Evolutionary conservation across 1,139 yeast genomes (phyloP), one percentile per base, ranked within the genome.

Genomic region (Protomyces pachydermus): DNA sequence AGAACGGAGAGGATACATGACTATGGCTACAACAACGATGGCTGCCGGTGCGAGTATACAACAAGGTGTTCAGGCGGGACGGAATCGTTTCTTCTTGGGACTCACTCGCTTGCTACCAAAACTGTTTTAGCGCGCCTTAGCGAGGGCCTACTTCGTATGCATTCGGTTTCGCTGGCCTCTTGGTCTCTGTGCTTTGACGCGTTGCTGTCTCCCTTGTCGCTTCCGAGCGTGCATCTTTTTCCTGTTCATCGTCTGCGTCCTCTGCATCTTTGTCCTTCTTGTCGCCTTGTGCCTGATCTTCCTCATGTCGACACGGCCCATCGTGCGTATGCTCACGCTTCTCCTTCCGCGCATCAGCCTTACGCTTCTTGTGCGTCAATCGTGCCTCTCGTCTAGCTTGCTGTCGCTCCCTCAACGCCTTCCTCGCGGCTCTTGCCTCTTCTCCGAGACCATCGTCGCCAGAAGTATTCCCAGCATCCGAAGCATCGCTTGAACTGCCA

Each of bases 1-100:
- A 66, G 87, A 88, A 32, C 48, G 69, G 37, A 60, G 68, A 8
- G 56, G 54, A 6, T 66, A 52, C 20, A 16, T 56, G 2, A 51
- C 68, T 18, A 50, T 38, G 61, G 42, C 28, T 23, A 10, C 32
- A 28, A 1, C 20, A 18, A 14, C 35, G 60, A 46, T 16, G 16
- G 25, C 48, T 37, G 42, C 32, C 9, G 42, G 14, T 5, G 42
- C 42, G 16, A 37, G 42, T 37, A 37, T 28, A 28, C 32, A 28
- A 28, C 42, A 37, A 37, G 42, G 42, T 37, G 42, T 28, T 28
- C 32, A 28, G 32, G 32, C 8, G 32, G 32, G 32, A 28, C 32
- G 32, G 8, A 28, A 28, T 28, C 32, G 32, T 28, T 28, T 28
- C 32, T 28, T 38, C 16, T 9, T 38, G 42, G 42, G 42, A 38